A percentile compares a stretch with the other conserved stretches of the same genome.
phyloP scores from a whole-genome alignment of 2,329 filamentous ascomycete species.

The Fusarium staphyleae region DNA sequence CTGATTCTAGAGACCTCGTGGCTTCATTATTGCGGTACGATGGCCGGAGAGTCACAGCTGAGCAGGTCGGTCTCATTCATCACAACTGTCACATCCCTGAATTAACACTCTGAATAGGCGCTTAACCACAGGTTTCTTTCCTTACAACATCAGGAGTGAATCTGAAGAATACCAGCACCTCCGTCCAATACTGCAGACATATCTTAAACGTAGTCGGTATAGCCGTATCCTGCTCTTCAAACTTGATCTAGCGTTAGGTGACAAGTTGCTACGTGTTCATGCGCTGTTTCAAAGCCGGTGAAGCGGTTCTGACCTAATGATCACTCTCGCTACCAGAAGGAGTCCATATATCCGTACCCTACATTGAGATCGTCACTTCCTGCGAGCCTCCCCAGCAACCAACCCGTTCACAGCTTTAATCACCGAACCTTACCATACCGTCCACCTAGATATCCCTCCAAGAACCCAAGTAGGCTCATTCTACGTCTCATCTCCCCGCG shows the following conservation, averaged over 20 bases:
- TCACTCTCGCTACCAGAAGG: not conserved
- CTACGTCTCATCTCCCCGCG: accelerated
- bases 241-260: too few relatives aligned
- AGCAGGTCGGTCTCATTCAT: constrained; percentile 43
- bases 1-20: constrained; percentile 70
- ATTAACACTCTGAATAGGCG: constrained; percentile 28
- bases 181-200: not conserved
- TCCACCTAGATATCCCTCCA: too few relatives aligned
- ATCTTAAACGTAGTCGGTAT: not conserved
- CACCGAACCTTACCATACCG: too few relatives aligned
- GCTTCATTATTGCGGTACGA: constrained; percentile 75
- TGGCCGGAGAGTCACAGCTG: constrained; percentile 71
- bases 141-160: not conserved
- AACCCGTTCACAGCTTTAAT: too few relatives aligned
- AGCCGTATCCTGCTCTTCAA: too few relatives aligned
- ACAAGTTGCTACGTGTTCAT: not conserved
- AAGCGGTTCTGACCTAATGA: not conserved
- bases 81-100: not conserved
- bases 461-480: not conserved
- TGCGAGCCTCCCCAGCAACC: too few relatives aligned
- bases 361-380: too few relatives aligned
- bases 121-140: constrained; percentile 32
- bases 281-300: not conserved
- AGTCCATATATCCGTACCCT: not conserved
- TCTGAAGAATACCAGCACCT: not conserved